A percentile compares a stretch with the other conserved stretches of the same genome.
Evolutionary conservation across 108 stramenopile species (phyloP).

Genomic region (Pseudonitzschia pungens): DNA sequence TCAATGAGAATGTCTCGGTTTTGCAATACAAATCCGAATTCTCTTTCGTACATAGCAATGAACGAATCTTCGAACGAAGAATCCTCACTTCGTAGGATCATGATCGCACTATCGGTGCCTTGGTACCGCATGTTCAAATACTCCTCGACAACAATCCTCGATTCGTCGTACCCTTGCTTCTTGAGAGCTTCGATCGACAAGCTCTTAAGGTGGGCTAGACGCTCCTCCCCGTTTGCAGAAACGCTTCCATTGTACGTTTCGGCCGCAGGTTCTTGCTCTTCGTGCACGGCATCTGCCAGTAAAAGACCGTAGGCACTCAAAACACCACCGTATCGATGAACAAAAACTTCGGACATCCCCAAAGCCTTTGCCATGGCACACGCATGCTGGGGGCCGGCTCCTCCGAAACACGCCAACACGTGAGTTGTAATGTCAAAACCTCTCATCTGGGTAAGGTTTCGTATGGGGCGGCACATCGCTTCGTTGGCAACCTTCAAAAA

Average conservation of each 20-base stretch:
- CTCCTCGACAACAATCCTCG: constrained; percentile 63
- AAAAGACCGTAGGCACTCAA: constrained; percentile 95
- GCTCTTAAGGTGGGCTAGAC: constrained; percentile 59
- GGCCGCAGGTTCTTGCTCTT: constrained; percentile 93
- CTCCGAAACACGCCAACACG: constrained; percentile 95
- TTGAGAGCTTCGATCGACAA: constrained; percentile 59
- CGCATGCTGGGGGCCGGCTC: constrained; percentile 98
- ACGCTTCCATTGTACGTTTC: constrained; percentile 47
- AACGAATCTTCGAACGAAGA: constrained; percentile 68
- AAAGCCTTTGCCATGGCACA: constrained; percentile 83
- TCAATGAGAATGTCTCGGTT: constrained; percentile 90
- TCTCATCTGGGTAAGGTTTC: constrained; percentile 98
- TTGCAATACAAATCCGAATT: constrained; percentile 92
- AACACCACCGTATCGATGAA: constrained; percentile 94
- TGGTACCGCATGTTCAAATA: constrained; percentile 92
- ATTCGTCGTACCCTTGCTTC: constrained; percentile 78
- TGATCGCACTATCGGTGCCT: constrained; percentile 96
- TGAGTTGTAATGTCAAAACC: constrained; percentile 89
- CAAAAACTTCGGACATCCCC: constrained; percentile 91
- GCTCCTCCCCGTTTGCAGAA: constrained; percentile 50
- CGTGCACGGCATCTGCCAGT: constrained; percentile 93
- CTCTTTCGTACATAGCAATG: constrained; percentile 72
- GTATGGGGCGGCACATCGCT: constrained; percentile 99
- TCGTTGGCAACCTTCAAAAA: constrained; percentile 99
- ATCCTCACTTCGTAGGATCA: constrained; percentile 52